Evolutionary conservation across 1,284 basidiomycete species (phyloP).

Genomic region (Cutaneotrichosporon cyanovorans): DNA sequence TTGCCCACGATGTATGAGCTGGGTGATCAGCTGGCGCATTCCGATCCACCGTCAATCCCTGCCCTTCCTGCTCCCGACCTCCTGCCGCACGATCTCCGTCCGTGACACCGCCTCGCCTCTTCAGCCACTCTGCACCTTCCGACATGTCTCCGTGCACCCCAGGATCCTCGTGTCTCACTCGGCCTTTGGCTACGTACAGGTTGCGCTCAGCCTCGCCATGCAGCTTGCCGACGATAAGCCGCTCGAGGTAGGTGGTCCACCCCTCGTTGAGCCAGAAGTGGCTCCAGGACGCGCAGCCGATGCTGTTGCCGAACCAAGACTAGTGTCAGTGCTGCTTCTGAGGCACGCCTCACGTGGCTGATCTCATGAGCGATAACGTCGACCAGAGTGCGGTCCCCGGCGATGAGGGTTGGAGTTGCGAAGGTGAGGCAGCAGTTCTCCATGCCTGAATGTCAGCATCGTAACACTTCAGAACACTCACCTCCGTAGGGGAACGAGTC

Average conservation of each 20-base stretch:
- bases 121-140: no score
- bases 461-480: conserved; percentile 49
- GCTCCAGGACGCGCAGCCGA: conserved; percentile 47
- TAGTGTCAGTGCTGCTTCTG: conserved; percentile 46
- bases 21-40: no score
- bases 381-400: conserved; percentile 74
- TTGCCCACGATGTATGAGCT: conserved; percentile 45
- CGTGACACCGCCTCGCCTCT: no score
- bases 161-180: no score
- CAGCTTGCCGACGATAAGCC: conserved; percentile 61
- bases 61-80: no score
- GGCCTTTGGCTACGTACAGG: no score
- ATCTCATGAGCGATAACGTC: conserved; percentile 68
- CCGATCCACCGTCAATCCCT: no score
- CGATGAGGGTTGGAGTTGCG: conserved; percentile 74
- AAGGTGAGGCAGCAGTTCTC: conserved; percentile 67
- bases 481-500: conserved; percentile 90
- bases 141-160: no score
- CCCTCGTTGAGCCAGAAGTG: conserved; percentile 91
- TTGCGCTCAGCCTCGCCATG: conserved; percentile 73
- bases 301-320: conserved; percentile 79
- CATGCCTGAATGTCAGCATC: conserved; percentile 25
- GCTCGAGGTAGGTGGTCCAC: conserved; percentile 91
- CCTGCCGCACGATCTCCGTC: no score
- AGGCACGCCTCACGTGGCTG: conserved; percentile 35